Evolutionary conservation across 2,329 filamentous ascomycete species (phyloP).

Genomic region (Lachnellula cervina): DNA sequence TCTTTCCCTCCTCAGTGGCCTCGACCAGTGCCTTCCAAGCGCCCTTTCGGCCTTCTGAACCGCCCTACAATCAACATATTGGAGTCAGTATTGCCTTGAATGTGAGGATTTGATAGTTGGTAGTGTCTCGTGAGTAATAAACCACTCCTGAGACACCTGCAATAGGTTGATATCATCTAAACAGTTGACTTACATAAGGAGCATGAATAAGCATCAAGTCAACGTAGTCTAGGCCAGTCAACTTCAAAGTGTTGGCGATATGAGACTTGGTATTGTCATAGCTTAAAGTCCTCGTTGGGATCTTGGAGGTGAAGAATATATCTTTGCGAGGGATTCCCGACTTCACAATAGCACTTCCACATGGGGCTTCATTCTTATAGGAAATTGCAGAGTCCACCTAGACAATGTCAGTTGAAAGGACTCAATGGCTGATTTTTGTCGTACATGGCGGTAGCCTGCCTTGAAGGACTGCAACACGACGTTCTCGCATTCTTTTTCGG

Average conservation of each 20-base stretch:
- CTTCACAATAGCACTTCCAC: conserved; percentile 46
- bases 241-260: conserved; percentile 57
- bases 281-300: conserved; percentile 45
- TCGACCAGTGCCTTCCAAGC: conserved; percentile 62
- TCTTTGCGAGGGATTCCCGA: conserved; percentile 48
- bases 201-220: conserved; percentile 62
- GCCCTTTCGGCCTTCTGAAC: conserved; percentile 49
- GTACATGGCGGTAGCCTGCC: conserved; percentile 52
- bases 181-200: conserved; percentile 38
- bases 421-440: conserved; percentile 4
- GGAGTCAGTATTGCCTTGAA: too few relatives aligned
- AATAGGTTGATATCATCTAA: too few relatives aligned
- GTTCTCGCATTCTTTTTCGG: conserved; percentile 50
- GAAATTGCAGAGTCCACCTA: conserved; percentile 54
- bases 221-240: conserved; percentile 57
- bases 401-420: not conserved
- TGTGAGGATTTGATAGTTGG: too few relatives aligned
- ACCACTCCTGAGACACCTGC: too few relatives aligned
- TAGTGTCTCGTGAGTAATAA: too few relatives aligned
- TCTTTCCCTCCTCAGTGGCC: conserved; percentile 55
- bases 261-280: conserved; percentile 62
- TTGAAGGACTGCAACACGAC: conserved; percentile 53
- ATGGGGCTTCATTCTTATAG: conserved; percentile 55
- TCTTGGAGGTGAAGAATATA: conserved; percentile 60
- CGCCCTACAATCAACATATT: conserved; percentile 34